Base-by-base conservation (phyloP, 1,139 yeast species). In the Suhomyces kunorum region DNA sequence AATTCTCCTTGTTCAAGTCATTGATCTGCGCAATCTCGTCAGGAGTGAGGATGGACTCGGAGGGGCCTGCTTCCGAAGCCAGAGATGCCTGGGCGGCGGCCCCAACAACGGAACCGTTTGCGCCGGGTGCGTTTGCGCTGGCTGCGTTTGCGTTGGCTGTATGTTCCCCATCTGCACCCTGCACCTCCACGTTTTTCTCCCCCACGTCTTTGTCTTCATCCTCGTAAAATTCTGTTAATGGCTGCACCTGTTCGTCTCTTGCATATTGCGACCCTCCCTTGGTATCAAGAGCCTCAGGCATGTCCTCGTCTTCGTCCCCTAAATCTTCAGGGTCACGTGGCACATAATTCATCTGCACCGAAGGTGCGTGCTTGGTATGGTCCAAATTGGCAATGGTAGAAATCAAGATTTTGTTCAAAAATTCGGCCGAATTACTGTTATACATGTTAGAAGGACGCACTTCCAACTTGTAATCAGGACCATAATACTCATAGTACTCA, bases 361-460 rank as follows among this genome's bases (percentile, higher is more conserved):
- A 85, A 12, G 98, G 98, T 0, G 98, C 96, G 64, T 85, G 89
- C 62, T 87, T 84, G 12, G 98, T 88, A 55, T 87, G 78, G 54
- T 88, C 95, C 55, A 92, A 72, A 63, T 87, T 90, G 43, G 79
- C 68, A 40, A 85, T 74, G 40, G 92, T 87, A 53, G 84, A 86
- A 11, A 85, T 78, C 55, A 89, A 69, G 32, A 92, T 81, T 62
- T 88, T 87, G 63, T 88, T 88, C 54, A 92, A 73, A 59, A 89
- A 92, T 64, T 92, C 98, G n/a, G 94, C 89, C 15, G 92, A 81
- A 65, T 92, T 92, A 41, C 96, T 96, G 63, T 92, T 92, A 66
- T 85, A 87, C 98, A 92, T 90, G 61, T 92, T 92, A 15, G 95
- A 86, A 9, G 97, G 94, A 48, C 97, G 79, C 33, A 92, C 98